Conservation (phyloP, 2,329 filamentous ascomycete genomes). For the Penicillium crustosum region DNA sequence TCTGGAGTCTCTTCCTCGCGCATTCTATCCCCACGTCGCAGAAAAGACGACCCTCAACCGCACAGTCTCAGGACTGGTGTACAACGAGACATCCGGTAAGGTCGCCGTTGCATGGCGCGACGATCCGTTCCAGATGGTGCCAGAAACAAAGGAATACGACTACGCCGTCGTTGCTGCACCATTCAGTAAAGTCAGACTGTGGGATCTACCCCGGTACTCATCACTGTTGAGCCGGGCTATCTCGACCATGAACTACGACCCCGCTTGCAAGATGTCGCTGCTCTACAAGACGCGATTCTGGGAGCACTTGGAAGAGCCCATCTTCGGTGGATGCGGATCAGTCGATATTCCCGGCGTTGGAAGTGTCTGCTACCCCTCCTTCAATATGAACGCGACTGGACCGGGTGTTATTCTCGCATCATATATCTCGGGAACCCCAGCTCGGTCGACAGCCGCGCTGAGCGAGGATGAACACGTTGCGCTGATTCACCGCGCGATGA, state of each 20-base stretch:
- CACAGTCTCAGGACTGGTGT: conserved; percentile 58
- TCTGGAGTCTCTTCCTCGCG: conserved; percentile 58
- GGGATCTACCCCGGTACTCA: conserved; percentile 58
- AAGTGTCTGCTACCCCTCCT: conserved; percentile 39
- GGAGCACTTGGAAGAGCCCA: conserved; percentile 56
- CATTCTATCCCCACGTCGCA: conserved; percentile 63
- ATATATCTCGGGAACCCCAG: conserved; percentile 31
- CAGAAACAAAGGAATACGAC: conserved; percentile 58
- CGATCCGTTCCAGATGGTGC: conserved; percentile 38
- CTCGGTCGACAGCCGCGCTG: conserved; percentile 27
- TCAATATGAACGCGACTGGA: conserved; percentile 37
- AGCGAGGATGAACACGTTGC: conserved; percentile 54
- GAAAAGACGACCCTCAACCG: conserved; percentile 58
- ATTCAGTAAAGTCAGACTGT: conserved; percentile 63
- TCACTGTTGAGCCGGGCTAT: conserved; percentile 53
- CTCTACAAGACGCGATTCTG: conserved; percentile 67
- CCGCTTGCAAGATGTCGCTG: conserved; percentile 60
- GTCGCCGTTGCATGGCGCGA: conserved; percentile 60
- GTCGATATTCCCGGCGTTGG: conserved; percentile 35
- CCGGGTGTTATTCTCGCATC: conserved; percentile 48
- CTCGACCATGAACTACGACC: conserved; percentile 50
- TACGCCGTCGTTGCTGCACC: conserved; percentile 66
- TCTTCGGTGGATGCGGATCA: conserved; percentile 56
- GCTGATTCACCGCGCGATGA: conserved; percentile 64
- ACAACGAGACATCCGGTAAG: conserved; percentile 51